Conservation (phyloP, 345 rosid species). For the Pseudoturritis turrita region DNA sequence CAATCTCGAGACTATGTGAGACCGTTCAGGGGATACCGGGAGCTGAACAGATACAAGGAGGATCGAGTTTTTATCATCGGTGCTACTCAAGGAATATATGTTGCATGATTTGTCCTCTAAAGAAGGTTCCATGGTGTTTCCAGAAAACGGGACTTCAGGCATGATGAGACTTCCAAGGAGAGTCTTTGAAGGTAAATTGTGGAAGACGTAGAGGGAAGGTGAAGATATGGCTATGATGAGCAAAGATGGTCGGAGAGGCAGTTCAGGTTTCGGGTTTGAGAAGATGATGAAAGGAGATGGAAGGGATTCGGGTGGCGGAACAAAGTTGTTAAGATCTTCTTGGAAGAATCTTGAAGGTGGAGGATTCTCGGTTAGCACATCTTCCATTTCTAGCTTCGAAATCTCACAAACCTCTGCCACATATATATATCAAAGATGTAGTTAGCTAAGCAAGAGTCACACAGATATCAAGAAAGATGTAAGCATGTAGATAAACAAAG, state of each 20-base stretch:
- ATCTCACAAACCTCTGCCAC: conserved; percentile 7
- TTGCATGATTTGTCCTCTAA: conserved; percentile 78
- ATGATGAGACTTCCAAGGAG: conserved; percentile 68
- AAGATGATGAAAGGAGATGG: conserved; percentile 72
- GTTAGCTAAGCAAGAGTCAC: not conserved
- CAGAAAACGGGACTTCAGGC: conserved; percentile 73
- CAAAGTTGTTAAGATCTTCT: conserved; percentile 91
- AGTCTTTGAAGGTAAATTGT: conserved; percentile 52
- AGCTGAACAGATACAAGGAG: conserved; percentile 62
- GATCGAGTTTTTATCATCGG: conserved; percentile 29
- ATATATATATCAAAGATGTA: not conserved
- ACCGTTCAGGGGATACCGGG: conserved; percentile 61
- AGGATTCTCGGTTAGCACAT: conserved; percentile 80
- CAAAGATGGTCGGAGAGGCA: conserved; percentile 62
- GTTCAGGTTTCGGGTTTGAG: conserved; percentile 46
- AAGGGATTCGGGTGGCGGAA: conserved; percentile 42
- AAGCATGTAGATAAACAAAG: not conserved
- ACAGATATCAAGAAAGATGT: not conserved
- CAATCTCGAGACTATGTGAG: conserved; percentile 63
- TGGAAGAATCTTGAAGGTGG: conserved; percentile 92
- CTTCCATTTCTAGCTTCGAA: conserved; percentile 58
- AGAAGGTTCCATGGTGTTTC: conserved; percentile 58
- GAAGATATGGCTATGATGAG: conserved; percentile 71
- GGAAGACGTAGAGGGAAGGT: conserved; percentile 54
- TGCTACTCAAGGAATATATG: conserved; percentile 46